phyloP scores from a whole-genome alignment of 345 rosid species.

The Euclidium syriacum region DNA sequence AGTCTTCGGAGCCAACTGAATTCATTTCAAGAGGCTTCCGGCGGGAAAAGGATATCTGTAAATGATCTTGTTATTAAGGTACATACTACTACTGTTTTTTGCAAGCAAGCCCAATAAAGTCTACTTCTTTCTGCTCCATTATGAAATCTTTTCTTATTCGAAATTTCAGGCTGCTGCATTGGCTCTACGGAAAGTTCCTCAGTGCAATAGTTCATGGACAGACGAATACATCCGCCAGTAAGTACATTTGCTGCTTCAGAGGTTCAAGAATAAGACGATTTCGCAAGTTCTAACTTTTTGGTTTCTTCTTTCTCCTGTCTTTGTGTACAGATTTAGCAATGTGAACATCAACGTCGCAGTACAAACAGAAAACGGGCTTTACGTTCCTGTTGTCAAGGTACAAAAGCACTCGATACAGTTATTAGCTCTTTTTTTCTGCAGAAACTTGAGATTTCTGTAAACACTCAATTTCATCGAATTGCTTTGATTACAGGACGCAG shows the following conservation, averaged over 20 bases:
- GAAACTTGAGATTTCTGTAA: not conserved
- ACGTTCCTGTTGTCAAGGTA: slow-evolving; percentile 82
- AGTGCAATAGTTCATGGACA: slow-evolving; percentile 97
- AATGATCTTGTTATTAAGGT: slow-evolving; percentile 97
- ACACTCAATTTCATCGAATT: not conserved
- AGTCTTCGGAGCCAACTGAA: slow-evolving; percentile 75
- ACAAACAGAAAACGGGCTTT: slow-evolving; percentile 90
- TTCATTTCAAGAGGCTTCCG: slow-evolving; percentile 70
- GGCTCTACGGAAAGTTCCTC: slow-evolving; percentile 91
- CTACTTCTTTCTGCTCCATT: not conserved
- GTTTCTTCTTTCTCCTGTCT: slow-evolving; percentile 6
- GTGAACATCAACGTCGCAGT: slow-evolving; percentile 84
- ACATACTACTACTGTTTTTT: not conserved
- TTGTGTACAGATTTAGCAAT: slow-evolving; percentile 51
- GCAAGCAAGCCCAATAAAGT: not conserved
- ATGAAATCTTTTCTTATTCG: not conserved
- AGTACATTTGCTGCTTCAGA: slow-evolving; percentile 28
- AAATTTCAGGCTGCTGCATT: slow-evolving; percentile 85
- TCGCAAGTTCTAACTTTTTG: not conserved
- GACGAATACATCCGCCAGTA: slow-evolving; percentile 92
- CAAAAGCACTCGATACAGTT: slow-evolving; percentile 7
- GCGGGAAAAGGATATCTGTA: slow-evolving; percentile 79
- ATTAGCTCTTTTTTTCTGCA: not conserved
- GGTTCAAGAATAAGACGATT: not conserved
- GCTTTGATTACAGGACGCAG: slow-evolving; percentile 58